Base-by-base conservation (phyloP, 495 filamentous ascomycete species). In the Viridothelium virens region DNA sequence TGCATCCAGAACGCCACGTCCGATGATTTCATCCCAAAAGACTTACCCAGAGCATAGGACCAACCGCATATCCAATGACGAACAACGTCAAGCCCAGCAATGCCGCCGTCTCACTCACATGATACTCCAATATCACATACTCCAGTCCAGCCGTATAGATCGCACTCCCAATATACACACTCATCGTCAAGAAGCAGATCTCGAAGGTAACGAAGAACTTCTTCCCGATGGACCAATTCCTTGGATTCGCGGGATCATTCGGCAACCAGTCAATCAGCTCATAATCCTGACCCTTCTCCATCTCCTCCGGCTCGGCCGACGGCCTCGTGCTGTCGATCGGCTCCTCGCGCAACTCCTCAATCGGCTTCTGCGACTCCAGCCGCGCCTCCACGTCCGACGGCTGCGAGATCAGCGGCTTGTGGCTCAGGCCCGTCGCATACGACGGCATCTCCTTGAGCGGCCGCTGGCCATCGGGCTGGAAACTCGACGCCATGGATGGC, bases 131-230 rank as follows among this genome's bases (percentile, higher is more conserved):
- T 33, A 79, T 73, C 1, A 89, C 84, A 5, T 85, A 85, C 34
- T 72, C 76, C 18, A 92, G 74, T 65, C 88, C 88, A 12, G 90
- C 81, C 0, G 90, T 92, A 71, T 89, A 82, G 68, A 89, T 83
- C 59, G 84, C 81, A 39, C 82, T 86, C 31, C 67, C 67, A 33
- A 62, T 44, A 5, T 67, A 69, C 31, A 59, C 53, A 18, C 53
- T 59, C 18, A 76, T 63, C 68, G 66, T 63, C 38, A 72, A 66
- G 50, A 64, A 64, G 38, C 66, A 66, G 25, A 67, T 59, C 53
- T 59, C 53, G 16, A 83, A 63, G 2, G 88, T 72, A 12, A 89
- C 79, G 56, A 79, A 79, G 12, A 78, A 69, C 67, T 91, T 91
- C 71, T 80, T 85, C 46, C 69, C 67, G 80, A 83, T 62, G 31